Percentiles rank a stretch among this genome's conserved stretches.
Evolutionary conservation across 2,329 filamentous ascomycete species (phyloP).

Genomic region (Arthrobotrys sinensis): DNA sequence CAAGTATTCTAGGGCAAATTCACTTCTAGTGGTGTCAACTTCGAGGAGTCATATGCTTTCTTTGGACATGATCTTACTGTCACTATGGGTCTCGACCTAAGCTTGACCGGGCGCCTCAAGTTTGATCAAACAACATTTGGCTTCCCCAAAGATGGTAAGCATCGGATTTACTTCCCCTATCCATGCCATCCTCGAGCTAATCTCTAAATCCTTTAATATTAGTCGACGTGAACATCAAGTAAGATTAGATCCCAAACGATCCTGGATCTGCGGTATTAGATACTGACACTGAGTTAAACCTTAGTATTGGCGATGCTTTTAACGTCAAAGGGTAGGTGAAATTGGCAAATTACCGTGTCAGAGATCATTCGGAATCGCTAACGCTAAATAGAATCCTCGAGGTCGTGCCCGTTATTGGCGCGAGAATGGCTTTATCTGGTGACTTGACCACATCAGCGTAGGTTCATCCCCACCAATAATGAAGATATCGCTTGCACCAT

Average conservation of each 20-base stretch:
- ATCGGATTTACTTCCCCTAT: slow-evolving; percentile 7
- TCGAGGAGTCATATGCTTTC: slow-evolving; percentile 46
- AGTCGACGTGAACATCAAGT: slow-evolving; percentile 48
- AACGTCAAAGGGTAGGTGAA: slow-evolving; percentile 52
- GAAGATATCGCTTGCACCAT: slow-evolving; percentile 3
- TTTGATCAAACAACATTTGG: slow-evolving; percentile 51
- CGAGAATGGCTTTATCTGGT: slow-evolving; percentile 42
- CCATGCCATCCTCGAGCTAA: slow-evolving; percentile 18
- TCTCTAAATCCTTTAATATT: slow-evolving; percentile 17
- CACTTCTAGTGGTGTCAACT: slow-evolving; percentile 42
- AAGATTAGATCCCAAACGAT: slow-evolving; percentile 15
- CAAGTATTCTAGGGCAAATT: slow-evolving; percentile 43
- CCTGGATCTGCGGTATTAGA: slow-evolving; percentile 11
- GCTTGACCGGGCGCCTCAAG: slow-evolving; percentile 47
- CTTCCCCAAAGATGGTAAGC: slow-evolving; percentile 41
- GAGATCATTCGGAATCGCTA: slow-evolving; percentile 15
- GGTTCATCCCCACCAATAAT: slow-evolving; percentile 10
- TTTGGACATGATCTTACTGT: slow-evolving; percentile 44
- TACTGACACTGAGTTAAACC: slow-evolving; percentile 31
- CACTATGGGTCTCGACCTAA: slow-evolving; percentile 35
- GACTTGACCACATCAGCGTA: slow-evolving; percentile 55
- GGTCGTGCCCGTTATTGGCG: slow-evolving; percentile 46
- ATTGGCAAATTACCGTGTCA: not conserved
- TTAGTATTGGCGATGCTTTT: slow-evolving; percentile 49
- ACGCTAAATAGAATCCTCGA: slow-evolving; percentile 36